Evolutionary conservation across 495 filamentous ascomycete genomes (phyloP).

Genomic region (Aspergillus leporis): DNA sequence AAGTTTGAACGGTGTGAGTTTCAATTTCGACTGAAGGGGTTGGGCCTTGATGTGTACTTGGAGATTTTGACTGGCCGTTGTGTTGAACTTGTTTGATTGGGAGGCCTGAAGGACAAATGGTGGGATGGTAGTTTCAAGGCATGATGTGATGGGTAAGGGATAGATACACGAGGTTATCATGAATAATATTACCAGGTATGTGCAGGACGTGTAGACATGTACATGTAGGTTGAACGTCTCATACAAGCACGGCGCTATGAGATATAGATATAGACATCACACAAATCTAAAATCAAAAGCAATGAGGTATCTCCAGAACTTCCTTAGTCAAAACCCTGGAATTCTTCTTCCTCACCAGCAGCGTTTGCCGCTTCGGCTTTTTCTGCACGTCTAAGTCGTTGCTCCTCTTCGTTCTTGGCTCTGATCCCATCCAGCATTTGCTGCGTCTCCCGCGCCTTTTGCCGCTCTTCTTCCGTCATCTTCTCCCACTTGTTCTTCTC

Average conservation of each 20-base stretch:
- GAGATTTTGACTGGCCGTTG: too few species aligned
- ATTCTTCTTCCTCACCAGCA: slow-evolving; percentile 36
- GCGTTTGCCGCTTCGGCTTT: slow-evolving; percentile 20
- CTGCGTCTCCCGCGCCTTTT: slow-evolving; percentile 68
- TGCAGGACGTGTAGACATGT: neutral
- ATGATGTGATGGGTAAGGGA: neutral
- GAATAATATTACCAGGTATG: neutral
- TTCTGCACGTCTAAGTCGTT: slow-evolving; percentile 22
- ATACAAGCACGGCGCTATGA: neutral
- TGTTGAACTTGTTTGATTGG: too few species aligned
- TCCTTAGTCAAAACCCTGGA: slow-evolving; percentile 45
- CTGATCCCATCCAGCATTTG: slow-evolving; percentile 72
- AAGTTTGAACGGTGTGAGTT: too few species aligned
- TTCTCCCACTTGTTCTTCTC: slow-evolving; percentile 66
- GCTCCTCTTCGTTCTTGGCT: slow-evolving; percentile 50
- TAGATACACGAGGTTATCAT: neutral
- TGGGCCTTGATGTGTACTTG: too few species aligned
- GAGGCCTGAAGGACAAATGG: too few species aligned
- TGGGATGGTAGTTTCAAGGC: too few species aligned
- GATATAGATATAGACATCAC: slow-evolving; percentile 7
- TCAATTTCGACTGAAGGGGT: too few species aligned
- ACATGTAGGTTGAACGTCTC: neutral
- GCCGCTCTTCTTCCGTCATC: slow-evolving; percentile 74
- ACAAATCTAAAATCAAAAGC: slow-evolving; percentile 6
- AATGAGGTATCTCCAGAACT: neutral